Evolutionary conservation across 75 land plant genomes (phyloP), one percentile per base, ranked within the genome.

Genomic region (Pinus taeda): DNA sequence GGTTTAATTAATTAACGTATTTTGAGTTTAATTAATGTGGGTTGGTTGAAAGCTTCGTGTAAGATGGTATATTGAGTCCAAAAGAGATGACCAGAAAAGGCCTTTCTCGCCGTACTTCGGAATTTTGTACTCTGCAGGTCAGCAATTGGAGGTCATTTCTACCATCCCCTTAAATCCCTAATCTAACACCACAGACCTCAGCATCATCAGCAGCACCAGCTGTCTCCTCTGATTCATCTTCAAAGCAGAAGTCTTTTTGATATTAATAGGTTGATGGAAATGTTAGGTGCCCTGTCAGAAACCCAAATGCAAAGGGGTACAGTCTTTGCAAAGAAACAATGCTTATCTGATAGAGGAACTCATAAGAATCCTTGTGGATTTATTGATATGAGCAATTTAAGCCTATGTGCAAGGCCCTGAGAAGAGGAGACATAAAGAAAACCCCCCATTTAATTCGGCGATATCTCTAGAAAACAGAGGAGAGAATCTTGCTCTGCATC

Each of bases 111-210:
- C 62, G 59, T 59, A 61, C 81, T 21, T 57, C 90, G 33, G 95
- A 90, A 14, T 77, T 88, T 1, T 88, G 90, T 77, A 81, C 91
- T 3, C 60, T 79, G 81, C 85, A 93, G 82, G 88, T 93, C 77
- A 82, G 80, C 58, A 26, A 45, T 24, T 93, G 95, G 95, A 83
- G 80, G 24, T 93, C 95, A n/a, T 93, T 93, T 74, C 79, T 83
- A 13, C 22, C 70, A 62, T 75, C 42, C 39, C 13, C 84, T 65
- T 67, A 69, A 61, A 57, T 80, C 73, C 66, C 56, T 59, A 39
- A 82, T 79, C 76, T 57, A 24, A 81, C 79, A 29, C 55, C 37
- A 63, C 8, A 78, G 73, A 39, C 37, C 3, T 1, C 63, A 57
- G 37, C 71, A 13, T 36, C 30, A 60, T 53, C 15, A 80, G 26